Evolutionary conservation across 345 rosid species (phyloP), one percentile per base, ranked within the genome.

Genomic region (Populus pruinosa): DNA sequence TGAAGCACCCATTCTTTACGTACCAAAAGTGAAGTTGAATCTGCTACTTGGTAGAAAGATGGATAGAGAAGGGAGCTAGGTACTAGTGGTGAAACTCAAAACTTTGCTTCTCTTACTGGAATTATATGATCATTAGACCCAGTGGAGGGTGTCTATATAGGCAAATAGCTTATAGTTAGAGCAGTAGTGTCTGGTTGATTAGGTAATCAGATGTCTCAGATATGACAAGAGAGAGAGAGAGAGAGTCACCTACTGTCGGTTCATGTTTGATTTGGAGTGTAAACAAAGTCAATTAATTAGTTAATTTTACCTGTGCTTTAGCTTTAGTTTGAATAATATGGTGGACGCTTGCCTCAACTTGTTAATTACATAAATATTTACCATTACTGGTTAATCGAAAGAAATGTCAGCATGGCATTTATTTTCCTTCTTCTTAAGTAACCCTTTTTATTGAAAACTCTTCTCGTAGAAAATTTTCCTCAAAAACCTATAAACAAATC

Each of bases 191-290:
- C 71, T 47, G 81, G 79, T 74, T 68, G 76, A 77, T 82, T 77
- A 79, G 77, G 83, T 77, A 33, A 56, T 33, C 5, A 17, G 59
- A 59, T 56, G 70, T 55, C 69, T 76, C 29, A 70, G 23, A 33
- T 21, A 29, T 75, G 66, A 67, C 74, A 56, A 38, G 47, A 55
- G 67, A 31, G 35, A 82, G 21, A 50, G 10, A 41, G 44, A 71
- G 67, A 50, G 63, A 69, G 74, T 81, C 21, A 84, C 83, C 84
- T 67, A 82, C 72, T 77, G 70, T 31, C 79, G 80, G 83, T 49
- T 81, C 85, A 79, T 64, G 56, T 76, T 76, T 63, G 73, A 74
- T 64, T 67, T 87, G 43, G 88, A 86, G 92, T 85, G 76, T 68
- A 79, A 83, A 75, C 72, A 71, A 87, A 89, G 89, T 72, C 79